Evolutionary conservation across 176 grass and related monocot species (phyloP), one percentile per base, ranked within the genome.

Genomic region (Saccharum officinarum): DNA sequence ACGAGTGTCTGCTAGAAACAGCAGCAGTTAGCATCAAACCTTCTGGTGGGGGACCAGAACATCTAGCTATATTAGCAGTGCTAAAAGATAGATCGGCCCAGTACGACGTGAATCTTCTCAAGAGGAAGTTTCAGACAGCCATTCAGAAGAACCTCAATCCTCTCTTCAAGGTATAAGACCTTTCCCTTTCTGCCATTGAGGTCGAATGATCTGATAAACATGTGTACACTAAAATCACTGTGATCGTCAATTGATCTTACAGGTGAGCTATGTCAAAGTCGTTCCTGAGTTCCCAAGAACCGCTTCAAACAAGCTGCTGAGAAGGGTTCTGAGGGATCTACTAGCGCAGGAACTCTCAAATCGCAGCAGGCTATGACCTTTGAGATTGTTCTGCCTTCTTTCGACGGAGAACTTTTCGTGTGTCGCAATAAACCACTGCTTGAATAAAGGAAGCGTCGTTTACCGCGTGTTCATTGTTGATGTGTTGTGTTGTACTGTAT

Each of bases 131-230:
- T 60, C 93, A 98, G 70, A 95, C 81, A 87, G 87, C 88, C 69
- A 94, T 98, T 41, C 96, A 98, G 76, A 93, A 86, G 39, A 87
- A 95, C 36, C 89, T 95, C 16, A 98, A 98, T 75, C 96, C 96
- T 86, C 92, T 98, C 22, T 98, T 98, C 83, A 98, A 88, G 96
- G 96, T 98, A 89, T 73, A 88, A 28, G 42, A 80, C 11, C 2
- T 65, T 64, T 39, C 75, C 15, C 59, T 69, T 42, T 70, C 64
- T 79, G 30, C 14, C 66, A 4, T 69, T 26, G 55, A 68, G 16
- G 20, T 69, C 16, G 40, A 26, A 69, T 69, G 25, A 42, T 78
- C 7, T 8, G 14, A 68, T 73, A 36, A 30, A 31, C 25, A 65
- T 12, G 10, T 44, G 28, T 30, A 13, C 14, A 15, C 34, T 3